These are phyloP conservation scores for Cicer bijugum DNA, from an alignment of 306 rosid genomes.

Conservation along the genomic window DNA sequence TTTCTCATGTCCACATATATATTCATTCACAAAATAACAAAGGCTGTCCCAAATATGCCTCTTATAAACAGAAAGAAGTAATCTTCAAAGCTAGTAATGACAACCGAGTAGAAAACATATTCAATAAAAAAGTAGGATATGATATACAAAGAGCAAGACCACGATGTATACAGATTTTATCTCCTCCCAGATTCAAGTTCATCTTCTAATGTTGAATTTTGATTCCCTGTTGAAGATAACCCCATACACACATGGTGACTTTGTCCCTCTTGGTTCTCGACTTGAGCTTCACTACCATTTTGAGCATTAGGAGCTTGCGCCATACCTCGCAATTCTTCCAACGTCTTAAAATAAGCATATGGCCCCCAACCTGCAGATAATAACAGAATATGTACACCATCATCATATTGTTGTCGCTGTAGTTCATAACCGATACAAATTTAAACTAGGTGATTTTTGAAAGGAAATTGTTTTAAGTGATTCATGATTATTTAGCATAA, in stretches of 20 bases:
- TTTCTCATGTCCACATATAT: not conserved
- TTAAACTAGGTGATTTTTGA: slow-evolving; percentile 5
- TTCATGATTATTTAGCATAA: slow-evolving; percentile 5
- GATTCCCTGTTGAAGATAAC: slow-evolving; percentile 47
- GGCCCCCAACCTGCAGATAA: slow-evolving; percentile 85
- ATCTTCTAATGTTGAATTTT: slow-evolving; percentile 48
- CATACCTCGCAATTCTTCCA: slow-evolving; percentile 54
- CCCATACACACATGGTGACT: slow-evolving; percentile 58
- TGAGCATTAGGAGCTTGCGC: slow-evolving; percentile 44
- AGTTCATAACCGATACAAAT: slow-evolving; percentile 9
- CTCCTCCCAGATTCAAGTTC: slow-evolving; percentile 68
- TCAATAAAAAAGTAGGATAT: not conserved
- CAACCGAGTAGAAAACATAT: slow-evolving; percentile 10
- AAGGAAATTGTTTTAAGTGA: not conserved
- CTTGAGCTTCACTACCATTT: slow-evolving; percentile 44
- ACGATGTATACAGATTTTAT: slow-evolving; percentile 36
- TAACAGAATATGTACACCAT: slow-evolving; percentile 37
- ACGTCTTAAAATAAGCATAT: slow-evolving; percentile 69
- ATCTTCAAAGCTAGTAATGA: slow-evolving; percentile 27
- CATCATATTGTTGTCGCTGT: slow-evolving; percentile 21
- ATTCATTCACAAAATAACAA: not conserved
- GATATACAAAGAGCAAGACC: slow-evolving; percentile 40
- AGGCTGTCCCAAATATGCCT: slow-evolving; percentile 11
- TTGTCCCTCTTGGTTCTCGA: slow-evolving; percentile 49
- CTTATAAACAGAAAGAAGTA: not conserved